phyloP scores from a whole-genome alignment of 73 alveolate species.

The Paramecium tetraurelia region DNA sequence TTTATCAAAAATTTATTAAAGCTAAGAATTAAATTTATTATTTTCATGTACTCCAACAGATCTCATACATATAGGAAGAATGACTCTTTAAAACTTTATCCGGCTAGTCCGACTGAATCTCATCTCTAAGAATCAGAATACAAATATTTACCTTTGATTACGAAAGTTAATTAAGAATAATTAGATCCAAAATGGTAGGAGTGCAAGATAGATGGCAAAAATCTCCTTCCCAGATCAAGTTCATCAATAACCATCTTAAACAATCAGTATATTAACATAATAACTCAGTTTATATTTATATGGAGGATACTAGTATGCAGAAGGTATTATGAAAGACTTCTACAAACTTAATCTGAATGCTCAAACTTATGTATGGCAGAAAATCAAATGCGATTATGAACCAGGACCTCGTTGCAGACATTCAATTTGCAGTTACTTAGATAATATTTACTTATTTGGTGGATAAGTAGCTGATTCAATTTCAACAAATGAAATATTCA shows the following conservation, averaged over 20 bases:
- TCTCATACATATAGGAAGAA: neutral
- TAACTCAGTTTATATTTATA: neutral
- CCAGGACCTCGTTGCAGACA: slow-evolving; percentile 38
- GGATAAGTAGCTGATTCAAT: neutral
- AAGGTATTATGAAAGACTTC: neutral
- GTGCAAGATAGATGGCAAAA: slow-evolving; percentile 51
- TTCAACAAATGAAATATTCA: neutral
- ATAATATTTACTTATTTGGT: slow-evolving; percentile 15
- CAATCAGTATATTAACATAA: slow-evolving; percentile 36
- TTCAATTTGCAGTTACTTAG: neutral
- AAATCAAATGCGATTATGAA: neutral
- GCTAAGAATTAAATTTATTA: neutral
- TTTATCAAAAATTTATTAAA: neutral
- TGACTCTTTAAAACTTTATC: neutral
- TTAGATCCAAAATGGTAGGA: slow-evolving; percentile 60
- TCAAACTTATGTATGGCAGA: neutral
- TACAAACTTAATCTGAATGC: neutral
- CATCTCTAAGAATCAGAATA: neutral
- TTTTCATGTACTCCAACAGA: neutral
- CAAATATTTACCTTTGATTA: slow-evolving; percentile 16
- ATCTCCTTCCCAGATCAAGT: slow-evolving; percentile 9
- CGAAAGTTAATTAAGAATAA: slow-evolving; percentile 4
- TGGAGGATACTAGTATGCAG: slow-evolving; percentile 10
- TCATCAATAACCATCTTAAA: slow-evolving; percentile 17
- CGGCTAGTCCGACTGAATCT: neutral